Conservation (phyloP, 768 basidiomycete genomes). For the Lactifluus piperatus region DNA sequence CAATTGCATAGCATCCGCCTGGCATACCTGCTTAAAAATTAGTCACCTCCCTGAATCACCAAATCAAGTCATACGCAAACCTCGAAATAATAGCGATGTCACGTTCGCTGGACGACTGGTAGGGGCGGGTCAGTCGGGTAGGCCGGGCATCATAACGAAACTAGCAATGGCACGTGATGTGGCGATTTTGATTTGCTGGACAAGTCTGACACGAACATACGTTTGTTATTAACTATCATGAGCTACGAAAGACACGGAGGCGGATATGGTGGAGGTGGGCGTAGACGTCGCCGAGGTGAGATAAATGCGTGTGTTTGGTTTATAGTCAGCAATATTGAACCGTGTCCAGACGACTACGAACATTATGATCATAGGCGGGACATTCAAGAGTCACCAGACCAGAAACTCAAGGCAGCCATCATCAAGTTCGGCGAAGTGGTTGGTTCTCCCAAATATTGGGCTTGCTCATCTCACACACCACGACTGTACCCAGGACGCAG, state of each 20-base stretch:
- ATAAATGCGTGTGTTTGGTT: background rate
- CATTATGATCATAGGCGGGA: conserved; percentile 57
- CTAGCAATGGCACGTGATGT: background rate
- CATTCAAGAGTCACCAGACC: conserved; percentile 58
- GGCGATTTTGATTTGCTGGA: background rate
- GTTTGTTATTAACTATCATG: conserved; percentile 30
- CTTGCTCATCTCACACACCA: background rate
- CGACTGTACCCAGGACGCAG: conserved; percentile 43
- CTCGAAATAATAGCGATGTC: background rate
- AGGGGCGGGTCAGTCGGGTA: conserved; percentile 4
- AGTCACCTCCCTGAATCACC: background rate
- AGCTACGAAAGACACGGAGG: conserved; percentile 44
- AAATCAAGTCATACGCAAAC: conserved; percentile 23
- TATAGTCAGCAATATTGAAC: conserved; percentile 1
- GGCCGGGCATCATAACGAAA: background rate
- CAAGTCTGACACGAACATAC: background rate
- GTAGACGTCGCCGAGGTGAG: conserved; percentile 23
- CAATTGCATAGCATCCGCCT: conserved; percentile 66
- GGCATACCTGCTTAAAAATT: conserved; percentile 39
- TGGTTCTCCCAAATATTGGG: conserved; percentile 27
- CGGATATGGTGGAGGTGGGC: conserved; percentile 27
- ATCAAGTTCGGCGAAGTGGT: conserved; percentile 79
- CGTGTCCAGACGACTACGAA: conserved; percentile 48
- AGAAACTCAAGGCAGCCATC: conserved; percentile 57
- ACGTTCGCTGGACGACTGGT: background rate